Percentiles rank a stretch among this genome's conserved stretches.
phyloP scores from a whole-genome alignment of 177 flowering plant genomes.

The Tripterygium wilfordii region DNA sequence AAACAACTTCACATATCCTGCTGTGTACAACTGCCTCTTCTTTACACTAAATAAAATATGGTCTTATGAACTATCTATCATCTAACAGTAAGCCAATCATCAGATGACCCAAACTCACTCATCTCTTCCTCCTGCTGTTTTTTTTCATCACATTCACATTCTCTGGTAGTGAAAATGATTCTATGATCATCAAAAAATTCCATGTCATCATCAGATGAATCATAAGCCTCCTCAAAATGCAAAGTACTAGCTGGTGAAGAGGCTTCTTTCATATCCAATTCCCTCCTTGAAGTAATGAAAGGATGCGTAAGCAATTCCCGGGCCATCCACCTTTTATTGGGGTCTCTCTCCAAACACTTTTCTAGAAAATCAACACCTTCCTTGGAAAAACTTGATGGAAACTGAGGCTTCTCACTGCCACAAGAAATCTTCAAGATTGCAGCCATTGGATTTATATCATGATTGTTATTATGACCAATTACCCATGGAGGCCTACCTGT shows the following conservation, averaged over 20 bases:
- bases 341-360: slow-evolving; percentile 54
- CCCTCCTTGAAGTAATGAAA: slow-evolving; percentile 22
- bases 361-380: slow-evolving; percentile 55
- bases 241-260: slow-evolving; percentile 41
- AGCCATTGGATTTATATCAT: slow-evolving; percentile 28
- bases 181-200: background rate
- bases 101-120: slow-evolving; percentile 14
- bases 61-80: no score
- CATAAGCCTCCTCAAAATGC: slow-evolving; percentile 18
- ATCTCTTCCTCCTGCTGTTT: slow-evolving; percentile 8
- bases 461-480: no score
- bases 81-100: slow-evolving; percentile 48
- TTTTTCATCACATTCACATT: background rate
- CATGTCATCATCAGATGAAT: slow-evolving; percentile 17
- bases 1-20: no score
- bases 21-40: no score
- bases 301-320: slow-evolving; percentile 55
- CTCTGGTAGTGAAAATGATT: slow-evolving; percentile 20
- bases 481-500: slow-evolving; percentile 61
- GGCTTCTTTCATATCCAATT: background rate
- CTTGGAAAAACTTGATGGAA: slow-evolving; percentile 39
- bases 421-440: slow-evolving; percentile 44
- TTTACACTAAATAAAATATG: no score
- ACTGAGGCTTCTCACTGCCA: slow-evolving; percentile 29
- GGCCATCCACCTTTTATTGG: slow-evolving; percentile 38